Conservation (phyloP, 768 basidiomycete species). For the Lactarius evosmus region DNA sequence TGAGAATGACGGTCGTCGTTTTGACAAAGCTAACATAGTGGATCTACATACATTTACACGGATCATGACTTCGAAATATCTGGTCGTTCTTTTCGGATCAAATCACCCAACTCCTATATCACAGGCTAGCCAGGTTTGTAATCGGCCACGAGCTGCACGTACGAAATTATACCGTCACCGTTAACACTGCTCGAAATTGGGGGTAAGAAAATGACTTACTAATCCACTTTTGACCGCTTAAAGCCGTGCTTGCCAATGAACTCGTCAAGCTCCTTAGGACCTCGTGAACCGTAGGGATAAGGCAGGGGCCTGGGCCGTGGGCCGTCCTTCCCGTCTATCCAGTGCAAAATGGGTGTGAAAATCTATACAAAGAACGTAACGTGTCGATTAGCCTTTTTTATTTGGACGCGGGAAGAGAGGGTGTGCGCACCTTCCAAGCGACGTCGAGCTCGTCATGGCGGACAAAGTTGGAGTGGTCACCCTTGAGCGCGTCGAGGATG, state of each 20-base stretch:
- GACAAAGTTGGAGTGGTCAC: constrained; percentile 99
- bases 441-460: constrained; percentile 95
- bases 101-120: constrained; percentile 27
- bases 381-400: no score
- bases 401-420: background rate
- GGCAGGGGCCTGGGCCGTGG: constrained; percentile 62
- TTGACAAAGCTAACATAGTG: background rate
- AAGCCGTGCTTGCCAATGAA: constrained; percentile 79
- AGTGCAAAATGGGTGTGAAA: constrained; percentile 91
- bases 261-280: constrained; percentile 77
- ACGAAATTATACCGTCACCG: background rate
- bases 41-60: constrained; percentile 17
- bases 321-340: constrained; percentile 83
- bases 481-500: constrained; percentile 91
- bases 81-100: constrained; percentile 12
- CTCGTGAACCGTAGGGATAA: constrained; percentile 94
- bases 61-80: constrained; percentile 3
- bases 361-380: constrained; percentile 48
- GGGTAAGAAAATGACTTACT: constrained; percentile 50
- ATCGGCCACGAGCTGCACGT: constrained; percentile 65
- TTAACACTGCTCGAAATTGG: constrained; percentile 17
- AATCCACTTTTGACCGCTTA: constrained; percentile 60
- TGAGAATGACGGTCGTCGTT: constrained; percentile 3
- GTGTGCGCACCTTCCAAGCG: constrained; percentile 89
- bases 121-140: constrained; percentile 61